Evolutionary conservation across 2,329 filamentous ascomycete genomes (phyloP).

Genomic region (Sclerotinia sclerotiorum): DNA sequence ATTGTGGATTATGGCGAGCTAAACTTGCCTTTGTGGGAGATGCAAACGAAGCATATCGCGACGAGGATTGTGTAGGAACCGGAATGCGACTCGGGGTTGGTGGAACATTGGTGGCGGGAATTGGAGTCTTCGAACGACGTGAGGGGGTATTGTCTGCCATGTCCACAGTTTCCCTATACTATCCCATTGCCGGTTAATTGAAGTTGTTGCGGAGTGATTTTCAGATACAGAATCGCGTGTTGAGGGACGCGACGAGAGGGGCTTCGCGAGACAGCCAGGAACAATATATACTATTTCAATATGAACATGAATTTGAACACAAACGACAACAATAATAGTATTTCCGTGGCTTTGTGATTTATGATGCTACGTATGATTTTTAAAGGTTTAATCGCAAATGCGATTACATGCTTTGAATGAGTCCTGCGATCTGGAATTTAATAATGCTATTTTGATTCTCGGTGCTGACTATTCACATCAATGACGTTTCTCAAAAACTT

Average conservation of each 20-base stretch:
- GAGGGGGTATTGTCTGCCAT: constrained; percentile 22
- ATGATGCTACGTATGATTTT: neutral
- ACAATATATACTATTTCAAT: constrained; percentile 9
- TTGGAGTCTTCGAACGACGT: constrained; percentile 20
- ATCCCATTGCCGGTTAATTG: constrained; percentile 6
- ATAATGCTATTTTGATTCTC: neutral
- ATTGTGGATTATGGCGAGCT: constrained; percentile 59
- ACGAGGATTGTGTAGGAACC: constrained; percentile 25
- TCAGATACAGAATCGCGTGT: constrained; percentile 6
- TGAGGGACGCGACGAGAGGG: constrained; percentile 19
- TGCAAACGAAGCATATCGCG: constrained; percentile 55
- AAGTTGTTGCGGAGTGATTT: neutral
- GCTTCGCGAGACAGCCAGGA: constrained; percentile 4
- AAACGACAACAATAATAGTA: neutral
- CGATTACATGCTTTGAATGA: neutral
- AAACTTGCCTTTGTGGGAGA: constrained; percentile 67
- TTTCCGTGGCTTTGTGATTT: neutral
- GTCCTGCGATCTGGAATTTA: neutral
- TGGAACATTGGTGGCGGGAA: constrained; percentile 41
- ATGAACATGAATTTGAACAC: neutral
- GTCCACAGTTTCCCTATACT: neutral
- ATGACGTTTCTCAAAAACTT: constrained; percentile 22
- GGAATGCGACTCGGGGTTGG: constrained; percentile 43
- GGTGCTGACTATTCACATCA: constrained; percentile 17
- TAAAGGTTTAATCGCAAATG: neutral